A percentile compares a stretch with the other conserved stretches of the same genome.
These are phyloP conservation scores for Lagenaria siceraria DNA, from an alignment of 306 rosid genomes.

Conservation along the genomic window DNA sequence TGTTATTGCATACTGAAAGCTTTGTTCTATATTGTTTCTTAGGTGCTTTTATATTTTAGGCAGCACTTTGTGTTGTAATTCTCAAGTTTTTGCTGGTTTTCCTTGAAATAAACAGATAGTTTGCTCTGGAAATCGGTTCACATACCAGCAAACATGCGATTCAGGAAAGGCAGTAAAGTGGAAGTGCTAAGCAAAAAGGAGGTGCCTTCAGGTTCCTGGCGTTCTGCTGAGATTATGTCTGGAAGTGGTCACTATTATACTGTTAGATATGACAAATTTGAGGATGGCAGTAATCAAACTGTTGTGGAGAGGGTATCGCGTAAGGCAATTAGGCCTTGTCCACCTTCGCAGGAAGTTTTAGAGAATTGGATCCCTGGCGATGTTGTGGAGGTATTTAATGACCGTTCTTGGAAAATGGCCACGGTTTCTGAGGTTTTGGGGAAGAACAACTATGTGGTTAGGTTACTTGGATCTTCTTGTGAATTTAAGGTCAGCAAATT, in stretches of 20 bases:
- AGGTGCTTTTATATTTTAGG: background rate
- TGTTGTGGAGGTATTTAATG: slow-evolving; percentile 63
- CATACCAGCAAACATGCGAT: slow-evolving; percentile 38
- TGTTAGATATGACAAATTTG: slow-evolving; percentile 52
- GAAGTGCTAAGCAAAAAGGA: slow-evolving; percentile 71
- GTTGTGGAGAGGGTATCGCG: slow-evolving; percentile 48
- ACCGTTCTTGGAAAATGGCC: slow-evolving; percentile 81
- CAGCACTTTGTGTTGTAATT: background rate
- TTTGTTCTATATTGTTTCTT: background rate
- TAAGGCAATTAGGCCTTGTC: slow-evolving; percentile 69
- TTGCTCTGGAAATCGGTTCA: slow-evolving; percentile 5
- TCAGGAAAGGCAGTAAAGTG: slow-evolving; percentile 72
- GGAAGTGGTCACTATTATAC: slow-evolving; percentile 59
- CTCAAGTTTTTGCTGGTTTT: background rate
- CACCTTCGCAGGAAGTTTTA: slow-evolving; percentile 36
- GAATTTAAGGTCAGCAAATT: slow-evolving; percentile 56
- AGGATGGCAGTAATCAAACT: slow-evolving; percentile 20
- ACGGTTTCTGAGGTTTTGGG: slow-evolving; percentile 60
- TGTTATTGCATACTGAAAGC: background rate
- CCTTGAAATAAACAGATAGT: slow-evolving; percentile 16
- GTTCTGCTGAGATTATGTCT: slow-evolving; percentile 60
- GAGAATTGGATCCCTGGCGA: slow-evolving; percentile 65
- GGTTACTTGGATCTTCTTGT: slow-evolving; percentile 71
- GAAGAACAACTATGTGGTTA: slow-evolving; percentile 34
- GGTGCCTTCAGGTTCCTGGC: slow-evolving; percentile 80